These are phyloP conservation scores for Heliamphora exappendiculata DNA, from an alignment of 148 eudicot species.

Conservation along the genomic window DNA sequence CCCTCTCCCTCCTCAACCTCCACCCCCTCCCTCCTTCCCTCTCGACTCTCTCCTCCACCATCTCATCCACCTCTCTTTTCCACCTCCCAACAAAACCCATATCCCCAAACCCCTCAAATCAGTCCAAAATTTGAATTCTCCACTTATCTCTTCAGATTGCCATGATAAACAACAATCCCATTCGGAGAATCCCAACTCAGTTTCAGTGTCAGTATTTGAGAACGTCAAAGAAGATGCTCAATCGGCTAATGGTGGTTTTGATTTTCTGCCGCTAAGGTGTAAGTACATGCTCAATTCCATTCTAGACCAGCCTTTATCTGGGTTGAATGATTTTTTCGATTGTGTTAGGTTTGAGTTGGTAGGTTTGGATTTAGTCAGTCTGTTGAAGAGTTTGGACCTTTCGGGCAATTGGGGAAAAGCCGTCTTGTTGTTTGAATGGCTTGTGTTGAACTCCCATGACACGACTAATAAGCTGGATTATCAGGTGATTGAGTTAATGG, in stretches of 20 bases:
- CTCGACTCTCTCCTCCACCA: constrained; percentile 67
- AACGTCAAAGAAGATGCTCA: constrained; percentile 4
- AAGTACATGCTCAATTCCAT: constrained; percentile 50
- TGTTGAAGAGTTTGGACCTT: constrained; percentile 65
- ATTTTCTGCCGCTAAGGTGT: constrained; percentile 48
- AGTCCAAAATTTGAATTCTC: constrained; percentile 26
- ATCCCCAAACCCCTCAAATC: constrained; percentile 34
- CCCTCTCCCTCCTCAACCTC: constrained; percentile 45
- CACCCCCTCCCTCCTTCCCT: constrained; percentile 40
- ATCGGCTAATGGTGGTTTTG: constrained; percentile 32
- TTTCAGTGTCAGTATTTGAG: constrained; percentile 18
- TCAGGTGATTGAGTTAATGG: constrained; percentile 61
- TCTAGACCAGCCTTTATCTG: constrained; percentile 38
- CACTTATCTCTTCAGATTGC: constrained; percentile 17
- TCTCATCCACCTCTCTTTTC: constrained; percentile 52
- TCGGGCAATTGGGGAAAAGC: constrained; percentile 62
- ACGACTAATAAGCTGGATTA: constrained; percentile 33
- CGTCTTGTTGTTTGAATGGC: constrained; percentile 69
- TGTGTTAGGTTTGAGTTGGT: constrained; percentile 38
- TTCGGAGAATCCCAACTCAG: constrained; percentile 10
- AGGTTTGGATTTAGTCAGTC: constrained; percentile 49
- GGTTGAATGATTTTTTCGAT: constrained; percentile 41
- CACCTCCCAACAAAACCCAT: constrained; percentile 31
- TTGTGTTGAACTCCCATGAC: constrained; percentile 30
- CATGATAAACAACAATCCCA: not conserved